phyloP scores from a whole-genome alignment of 768 basidiomycete genomes.

The Trametes punicea region DNA sequence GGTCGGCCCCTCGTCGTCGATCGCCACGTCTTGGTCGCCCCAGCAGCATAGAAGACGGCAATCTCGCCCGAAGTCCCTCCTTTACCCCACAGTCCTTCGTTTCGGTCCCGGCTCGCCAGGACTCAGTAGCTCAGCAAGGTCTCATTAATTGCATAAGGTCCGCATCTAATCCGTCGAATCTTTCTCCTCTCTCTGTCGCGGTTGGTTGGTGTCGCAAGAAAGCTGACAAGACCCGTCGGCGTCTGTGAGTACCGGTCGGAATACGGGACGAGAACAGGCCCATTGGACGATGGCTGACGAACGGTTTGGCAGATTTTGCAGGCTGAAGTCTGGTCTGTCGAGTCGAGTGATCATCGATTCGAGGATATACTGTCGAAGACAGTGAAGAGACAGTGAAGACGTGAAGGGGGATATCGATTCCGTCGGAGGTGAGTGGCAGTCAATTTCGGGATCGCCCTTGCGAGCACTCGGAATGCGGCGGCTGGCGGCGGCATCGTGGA shows the following conservation, averaged over 20 bases:
- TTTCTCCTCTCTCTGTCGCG: background rate
- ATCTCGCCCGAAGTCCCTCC: conserved; percentile 19
- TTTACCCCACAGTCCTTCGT: conserved; percentile 23
- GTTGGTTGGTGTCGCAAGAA: conserved; percentile 16
- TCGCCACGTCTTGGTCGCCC: conserved; percentile 15
- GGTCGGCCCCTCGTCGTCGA: conserved; percentile 12
- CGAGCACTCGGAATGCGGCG: background rate
- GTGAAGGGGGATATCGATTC: conserved; percentile 6
- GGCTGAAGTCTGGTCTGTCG: conserved; percentile 16
- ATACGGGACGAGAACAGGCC: background rate
- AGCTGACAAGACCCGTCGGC: conserved; percentile 12
- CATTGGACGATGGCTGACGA: conserved; percentile 18
- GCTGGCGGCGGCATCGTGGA: conserved; percentile 23
- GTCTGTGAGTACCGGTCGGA: conserved; percentile 13
- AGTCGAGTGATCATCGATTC: conserved; percentile 13
- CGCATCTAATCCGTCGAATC: conserved; percentile 23
- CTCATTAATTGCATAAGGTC: conserved; percentile 20
- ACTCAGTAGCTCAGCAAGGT: conserved; percentile 17
- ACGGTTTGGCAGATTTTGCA: conserved; percentile 14
- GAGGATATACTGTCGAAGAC: conserved; percentile 15
- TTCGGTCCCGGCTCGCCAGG: conserved; percentile 24
- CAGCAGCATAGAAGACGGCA: conserved; percentile 23
- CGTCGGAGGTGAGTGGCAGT: conserved; percentile 21
- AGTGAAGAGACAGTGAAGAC: conserved; percentile 12
- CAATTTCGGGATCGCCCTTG: conserved; percentile 13